Evolutionary conservation across 1,284 basidiomycete species (phyloP).

Genomic region (Wolfiporia cocos): DNA sequence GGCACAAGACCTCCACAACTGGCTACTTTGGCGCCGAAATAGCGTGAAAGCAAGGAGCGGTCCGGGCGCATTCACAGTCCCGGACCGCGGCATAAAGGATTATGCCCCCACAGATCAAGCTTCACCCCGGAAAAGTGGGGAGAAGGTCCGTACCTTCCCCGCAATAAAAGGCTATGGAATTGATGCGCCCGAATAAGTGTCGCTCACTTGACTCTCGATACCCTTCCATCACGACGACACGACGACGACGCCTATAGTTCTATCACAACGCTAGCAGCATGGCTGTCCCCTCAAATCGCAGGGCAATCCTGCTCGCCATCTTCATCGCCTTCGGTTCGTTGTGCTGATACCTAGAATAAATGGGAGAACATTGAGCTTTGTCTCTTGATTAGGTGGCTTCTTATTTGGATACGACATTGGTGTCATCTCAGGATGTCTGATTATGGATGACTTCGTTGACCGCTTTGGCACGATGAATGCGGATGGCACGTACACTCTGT

Average conservation of each 20-base stretch:
- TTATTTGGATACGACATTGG: conserved; percentile 69
- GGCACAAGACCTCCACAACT: no score
- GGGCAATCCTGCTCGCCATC: conserved; percentile 52
- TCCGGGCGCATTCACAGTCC: no score
- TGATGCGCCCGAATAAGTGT: no score
- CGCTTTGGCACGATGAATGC: conserved; percentile 55
- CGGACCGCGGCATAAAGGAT: not conserved
- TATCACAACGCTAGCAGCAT: conserved; percentile 8
- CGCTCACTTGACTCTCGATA: not conserved
- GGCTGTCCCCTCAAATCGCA: conserved; percentile 48
- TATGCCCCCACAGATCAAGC: not conserved
- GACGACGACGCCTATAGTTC: not conserved
- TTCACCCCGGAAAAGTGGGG: not conserved
- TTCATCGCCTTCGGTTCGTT: conserved; percentile 48
- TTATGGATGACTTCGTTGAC: conserved; percentile 72
- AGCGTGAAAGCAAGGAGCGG: no score
- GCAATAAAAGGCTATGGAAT: conserved; percentile 2
- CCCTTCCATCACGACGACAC: not conserved
- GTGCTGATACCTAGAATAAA: not conserved
- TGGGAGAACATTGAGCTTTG: not conserved
- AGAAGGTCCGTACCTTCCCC: not conserved
- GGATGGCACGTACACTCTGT: conserved; percentile 45
- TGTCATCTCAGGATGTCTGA: conserved; percentile 71
- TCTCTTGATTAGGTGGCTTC: conserved; percentile 35
- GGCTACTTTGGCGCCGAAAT: no score